Base-by-base conservation (phyloP, 345 rosid genomes). In the Ceriops tagal region DNA sequence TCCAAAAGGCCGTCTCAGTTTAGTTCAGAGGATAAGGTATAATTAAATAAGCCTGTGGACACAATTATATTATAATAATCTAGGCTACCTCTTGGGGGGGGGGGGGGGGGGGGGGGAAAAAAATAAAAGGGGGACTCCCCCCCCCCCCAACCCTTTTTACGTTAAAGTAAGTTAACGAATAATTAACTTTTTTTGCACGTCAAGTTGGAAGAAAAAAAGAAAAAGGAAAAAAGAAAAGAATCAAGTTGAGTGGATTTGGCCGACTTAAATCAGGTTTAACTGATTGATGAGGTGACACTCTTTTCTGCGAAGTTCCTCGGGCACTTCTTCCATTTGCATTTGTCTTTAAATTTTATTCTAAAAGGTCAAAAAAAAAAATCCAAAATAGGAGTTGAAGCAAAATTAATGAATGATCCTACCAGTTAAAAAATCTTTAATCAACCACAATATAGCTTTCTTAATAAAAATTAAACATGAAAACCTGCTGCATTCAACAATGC, bases 241-340 rank as follows among this genome's bases (percentile, higher is more conserved):
- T 66, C 15, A 21, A 64, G 67, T 79, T 79, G 77, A 79, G 77
- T 20, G 51, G 66, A 71, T 71, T 43, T 56, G 66, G 55, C 21
- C 37, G 9, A 24, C 53, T 3, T 28, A 9, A 21, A 7, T 39
- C 27, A 31, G 57, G 28, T 16, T 19, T 0, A 18, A 6, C 10
- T 6, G 10, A 60, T 32, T 19, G 75, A 68, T 63, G 22, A 43
- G 68, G 69, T 59, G 47, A 53, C 71, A 53, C 67, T 76, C 37
- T 43, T 70, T 66, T 47, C 74, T 67, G 35, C 55, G 32, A 76
- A 62, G 73, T 73, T 67, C 71, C 73, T 28, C 28, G 62, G 6
- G 34, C 75, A 70, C 73, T 53, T 53, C 73, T 53, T 53, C 57
- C 80, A 73, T 70, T 78, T 64, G 83, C 73, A 18, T 28, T 28